These are phyloP conservation scores for Pseudogymnoascus sp. DNA, from an alignment of 2,329 filamentous ascomycete species.

Conservation along the genomic window DNA sequence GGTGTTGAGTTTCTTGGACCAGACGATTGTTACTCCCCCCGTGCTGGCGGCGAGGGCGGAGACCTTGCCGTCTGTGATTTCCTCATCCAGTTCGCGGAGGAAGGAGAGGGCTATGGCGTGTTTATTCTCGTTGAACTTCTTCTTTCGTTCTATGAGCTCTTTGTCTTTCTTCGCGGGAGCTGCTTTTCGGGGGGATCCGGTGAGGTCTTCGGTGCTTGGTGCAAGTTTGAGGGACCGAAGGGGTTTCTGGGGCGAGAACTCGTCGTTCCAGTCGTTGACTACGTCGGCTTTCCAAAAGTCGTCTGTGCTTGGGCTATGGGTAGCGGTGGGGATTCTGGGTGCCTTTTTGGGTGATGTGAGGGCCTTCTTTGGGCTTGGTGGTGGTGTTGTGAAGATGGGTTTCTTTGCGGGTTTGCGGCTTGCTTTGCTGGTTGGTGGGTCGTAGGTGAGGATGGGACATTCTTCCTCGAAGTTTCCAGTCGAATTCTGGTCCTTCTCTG, in stretches of 20 bases:
- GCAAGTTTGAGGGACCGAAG: slow-evolving; percentile 11
- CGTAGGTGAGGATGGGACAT: background rate
- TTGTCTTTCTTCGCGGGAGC: slow-evolving; percentile 29
- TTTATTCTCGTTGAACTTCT: slow-evolving; percentile 55
- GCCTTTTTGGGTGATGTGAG: slow-evolving; percentile 7
- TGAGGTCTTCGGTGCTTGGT: background rate
- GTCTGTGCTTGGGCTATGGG: slow-evolving; percentile 46
- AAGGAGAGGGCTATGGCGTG: slow-evolving; percentile 56
- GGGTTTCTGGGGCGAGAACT: slow-evolving; percentile 45
- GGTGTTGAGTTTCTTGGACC: slow-evolving; percentile 71
- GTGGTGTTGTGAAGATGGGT: background rate
- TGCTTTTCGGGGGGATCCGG: slow-evolving; percentile 24
- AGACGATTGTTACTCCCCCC: slow-evolving; percentile 63
- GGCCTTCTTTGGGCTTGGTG: slow-evolving; percentile 21
- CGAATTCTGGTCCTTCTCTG: background rate
- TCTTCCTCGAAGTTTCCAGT: background rate
- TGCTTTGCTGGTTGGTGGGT: background rate
- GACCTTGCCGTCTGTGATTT: slow-evolving; percentile 55
- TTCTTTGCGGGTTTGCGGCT: background rate
- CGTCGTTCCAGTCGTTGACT: slow-evolving; percentile 56
- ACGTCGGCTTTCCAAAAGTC: slow-evolving; percentile 52
- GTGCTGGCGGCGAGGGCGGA: slow-evolving; percentile 49
- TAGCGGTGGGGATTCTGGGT: slow-evolving; percentile 43
- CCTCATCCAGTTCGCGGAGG: slow-evolving; percentile 58
- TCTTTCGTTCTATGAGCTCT: slow-evolving; percentile 39